These are phyloP conservation scores for Mimosa pudica DNA, from an alignment of 306 rosid species.

Conservation along the genomic window DNA sequence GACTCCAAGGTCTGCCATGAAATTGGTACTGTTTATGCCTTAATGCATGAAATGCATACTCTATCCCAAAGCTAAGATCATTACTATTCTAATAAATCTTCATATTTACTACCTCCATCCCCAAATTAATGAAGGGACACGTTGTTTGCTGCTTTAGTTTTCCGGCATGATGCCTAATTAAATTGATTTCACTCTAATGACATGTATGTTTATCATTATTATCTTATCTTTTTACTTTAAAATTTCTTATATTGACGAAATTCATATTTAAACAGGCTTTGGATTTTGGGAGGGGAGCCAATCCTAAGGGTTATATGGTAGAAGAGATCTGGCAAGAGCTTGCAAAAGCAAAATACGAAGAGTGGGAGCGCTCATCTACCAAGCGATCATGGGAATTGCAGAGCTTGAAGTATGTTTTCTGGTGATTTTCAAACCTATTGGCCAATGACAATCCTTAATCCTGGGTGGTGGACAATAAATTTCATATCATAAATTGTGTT, in stretches of 20 bases:
- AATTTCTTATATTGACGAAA: constrained; percentile 14
- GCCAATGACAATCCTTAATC: constrained; percentile 31
- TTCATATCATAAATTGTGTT: neutral
- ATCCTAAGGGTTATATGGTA: constrained; percentile 75
- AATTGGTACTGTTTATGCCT: neutral
- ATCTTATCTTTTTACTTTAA: neutral
- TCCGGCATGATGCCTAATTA: neutral
- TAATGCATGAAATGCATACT: neutral
- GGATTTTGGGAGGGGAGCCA: constrained; percentile 92
- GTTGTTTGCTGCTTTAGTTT: neutral
- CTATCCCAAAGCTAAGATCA: neutral
- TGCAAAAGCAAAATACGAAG: constrained; percentile 78
- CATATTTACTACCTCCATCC: neutral
- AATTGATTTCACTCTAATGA: neutral
- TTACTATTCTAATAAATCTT: neutral
- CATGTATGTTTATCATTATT: neutral
- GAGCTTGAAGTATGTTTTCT: constrained; percentile 55
- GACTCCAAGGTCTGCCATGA: neutral
- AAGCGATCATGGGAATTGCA: constrained; percentile 78
- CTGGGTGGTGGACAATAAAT: constrained; percentile 10
- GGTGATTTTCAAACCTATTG: constrained; percentile 50
- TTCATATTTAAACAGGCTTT: constrained; percentile 62
- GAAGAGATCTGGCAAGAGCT: constrained; percentile 97
- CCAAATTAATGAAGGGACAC: too few relatives aligned
- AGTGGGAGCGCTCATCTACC: constrained; percentile 79